These are phyloP conservation scores for Eucalyptus polybractea DNA, from an alignment of 345 rosid species.

Conservation along the genomic window DNA sequence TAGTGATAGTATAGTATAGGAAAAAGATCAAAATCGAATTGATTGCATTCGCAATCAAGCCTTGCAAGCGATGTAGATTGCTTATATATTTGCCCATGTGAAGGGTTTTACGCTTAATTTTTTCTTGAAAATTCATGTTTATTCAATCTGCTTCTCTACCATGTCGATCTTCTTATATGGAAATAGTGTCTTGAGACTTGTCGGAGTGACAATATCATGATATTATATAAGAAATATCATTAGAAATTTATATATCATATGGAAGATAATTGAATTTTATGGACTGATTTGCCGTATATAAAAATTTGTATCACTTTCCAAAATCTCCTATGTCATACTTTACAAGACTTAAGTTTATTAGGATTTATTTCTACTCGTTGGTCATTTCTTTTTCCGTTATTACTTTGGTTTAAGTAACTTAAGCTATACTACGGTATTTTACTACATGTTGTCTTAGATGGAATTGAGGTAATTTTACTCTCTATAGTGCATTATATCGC, in stretches of 20 bases:
- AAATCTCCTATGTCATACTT: background rate
- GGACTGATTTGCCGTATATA: background rate
- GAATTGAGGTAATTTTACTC: background rate
- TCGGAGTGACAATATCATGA: no score
- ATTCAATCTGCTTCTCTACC: background rate
- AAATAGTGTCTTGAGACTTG: background rate
- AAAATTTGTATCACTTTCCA: background rate
- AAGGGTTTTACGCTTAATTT: background rate
- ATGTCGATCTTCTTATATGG: background rate
- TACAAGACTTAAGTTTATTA: background rate
- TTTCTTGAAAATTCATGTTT: background rate
- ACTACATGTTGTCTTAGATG: background rate
- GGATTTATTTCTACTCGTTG: background rate
- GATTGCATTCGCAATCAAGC: background rate
- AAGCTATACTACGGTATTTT: background rate
- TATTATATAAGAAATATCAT: no score
- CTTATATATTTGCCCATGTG: background rate
- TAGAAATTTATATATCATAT: no score
- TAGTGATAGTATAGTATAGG: background rate
- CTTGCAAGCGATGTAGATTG: background rate
- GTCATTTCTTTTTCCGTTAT: background rate
- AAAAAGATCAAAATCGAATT: background rate
- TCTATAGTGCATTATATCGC: background rate
- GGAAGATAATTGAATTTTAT: background rate
- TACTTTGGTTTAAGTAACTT: background rate